A percentile compares a stretch with the other conserved stretches of the same genome.
phyloP scores from a whole-genome alignment of 2,329 filamentous ascomycete species.

The Atkinsonella texensis region DNA sequence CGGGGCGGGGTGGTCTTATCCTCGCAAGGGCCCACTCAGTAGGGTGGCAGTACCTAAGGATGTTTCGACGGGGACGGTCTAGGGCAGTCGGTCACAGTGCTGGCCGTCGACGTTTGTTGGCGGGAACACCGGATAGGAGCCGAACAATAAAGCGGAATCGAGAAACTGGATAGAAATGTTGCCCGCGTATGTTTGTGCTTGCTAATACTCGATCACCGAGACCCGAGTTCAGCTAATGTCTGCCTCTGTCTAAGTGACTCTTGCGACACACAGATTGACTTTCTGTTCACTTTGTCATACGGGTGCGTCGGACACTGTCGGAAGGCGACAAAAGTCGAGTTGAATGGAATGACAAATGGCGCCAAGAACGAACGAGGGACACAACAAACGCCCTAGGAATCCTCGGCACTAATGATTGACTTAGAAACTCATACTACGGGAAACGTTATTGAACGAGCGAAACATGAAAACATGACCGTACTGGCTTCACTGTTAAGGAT shows the following conservation, averaged over 20 bases:
- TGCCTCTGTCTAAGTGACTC: not conserved
- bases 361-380: not conserved
- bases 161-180: not conserved
- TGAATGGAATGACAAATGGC: conserved; percentile 2
- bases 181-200: not conserved
- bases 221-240: not conserved
- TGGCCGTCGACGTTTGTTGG: conserved; percentile 3
- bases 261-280: not conserved
- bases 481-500: not conserved
- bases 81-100: not conserved
- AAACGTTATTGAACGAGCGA: not conserved
- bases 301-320: conserved; percentile 8
- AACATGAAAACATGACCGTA: not conserved
- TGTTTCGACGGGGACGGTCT: not conserved
- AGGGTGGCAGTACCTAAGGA: not conserved
- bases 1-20: conserved; percentile 5
- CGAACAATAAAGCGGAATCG: not conserved
- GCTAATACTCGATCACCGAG: not conserved
- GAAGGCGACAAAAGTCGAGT: conserved; percentile 9
- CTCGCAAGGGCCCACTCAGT: not conserved
- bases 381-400: not conserved
- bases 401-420: conserved; percentile 7
- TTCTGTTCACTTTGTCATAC: not conserved
- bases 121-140: not conserved
- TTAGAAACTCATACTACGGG: not conserved